Base-by-base conservation (phyloP, 2,329 filamentous ascomycete genomes). In the Cordyceps javanica region DNA sequence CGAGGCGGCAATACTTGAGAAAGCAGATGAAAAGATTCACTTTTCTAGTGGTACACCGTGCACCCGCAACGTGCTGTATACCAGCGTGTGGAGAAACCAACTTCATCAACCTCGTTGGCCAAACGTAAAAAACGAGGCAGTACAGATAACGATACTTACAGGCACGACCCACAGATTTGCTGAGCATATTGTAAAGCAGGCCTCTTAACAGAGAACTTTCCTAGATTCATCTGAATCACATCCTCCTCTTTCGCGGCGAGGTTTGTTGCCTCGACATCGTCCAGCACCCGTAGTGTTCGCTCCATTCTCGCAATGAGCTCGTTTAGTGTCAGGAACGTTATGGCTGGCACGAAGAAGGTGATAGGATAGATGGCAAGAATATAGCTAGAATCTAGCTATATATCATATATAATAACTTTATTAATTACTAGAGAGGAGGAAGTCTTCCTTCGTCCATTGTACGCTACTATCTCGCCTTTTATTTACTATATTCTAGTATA, bases 71-170 rank as follows among this genome's bases (percentile, higher is more conserved):
- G 32, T 38, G 21, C 52, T 46, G n/a, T 46, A 55, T 9, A 55
- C 52, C 41, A 46, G 46, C 2, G 21, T 36, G 52, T 55, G 52
- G 30, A 38, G 52, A 55, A 55, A 55, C 52, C 41, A 55, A 21
- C 52, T 55, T 13, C 34, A 28, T 30, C 7, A 3, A 9, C 16
- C 9, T 13, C 3, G 26, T 53, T 53, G 42, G 50, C 11, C 19
- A 19, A 21, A 16, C 38, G n/a, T 5, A 34, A 7, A 41, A 2
- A 52, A 10, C n/a, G n/a, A 25, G 32, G 10, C 16, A 25, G 11
- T 3, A 8, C 11, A 7, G 14, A 21, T 8, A 19, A 30, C 9
- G 13, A 13, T 21, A 41, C 49, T 52, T 14, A 52, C 49, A 52
- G 41, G 25, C 49, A 41, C 2, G 49, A 36, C 4, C 34, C 49